A percentile compares a stretch with the other conserved stretches of the same genome.
These are phyloP conservation scores for Rhynchospora pubera DNA, from an alignment of 176 grass and related monocot genomes.

Conservation along the genomic window DNA sequence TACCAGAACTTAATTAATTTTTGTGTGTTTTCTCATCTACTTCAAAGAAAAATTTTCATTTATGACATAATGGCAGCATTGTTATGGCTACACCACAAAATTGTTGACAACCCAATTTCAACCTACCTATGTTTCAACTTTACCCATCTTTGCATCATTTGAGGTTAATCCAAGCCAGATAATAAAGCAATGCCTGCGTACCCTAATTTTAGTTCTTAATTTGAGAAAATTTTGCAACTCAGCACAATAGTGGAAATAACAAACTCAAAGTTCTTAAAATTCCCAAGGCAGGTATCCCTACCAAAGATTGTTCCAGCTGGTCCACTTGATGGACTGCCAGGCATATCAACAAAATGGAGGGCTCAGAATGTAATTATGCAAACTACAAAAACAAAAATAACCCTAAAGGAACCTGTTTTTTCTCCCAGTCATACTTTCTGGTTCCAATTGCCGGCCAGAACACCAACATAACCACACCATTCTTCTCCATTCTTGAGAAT, in stretches of 20 bases:
- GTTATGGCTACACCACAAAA: neutral
- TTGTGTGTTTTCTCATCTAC: neutral
- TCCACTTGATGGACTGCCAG: neutral
- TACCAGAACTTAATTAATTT: neutral
- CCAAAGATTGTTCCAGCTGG: neutral
- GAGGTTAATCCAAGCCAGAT: neutral
- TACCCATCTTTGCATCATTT: neutral
- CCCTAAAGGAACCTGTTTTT: conserved; percentile 54
- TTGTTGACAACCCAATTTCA: neutral
- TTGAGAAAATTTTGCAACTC: neutral
- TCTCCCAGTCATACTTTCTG: conserved; percentile 83
- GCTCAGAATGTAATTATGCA: conserved; percentile 9
- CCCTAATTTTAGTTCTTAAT: neutral
- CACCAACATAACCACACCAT: conserved; percentile 62
- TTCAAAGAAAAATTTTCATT: neutral
- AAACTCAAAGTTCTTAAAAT: neutral
- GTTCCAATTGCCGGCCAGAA: conserved; percentile 73
- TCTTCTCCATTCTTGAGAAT: conserved; percentile 49
- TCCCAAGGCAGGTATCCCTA: neutral
- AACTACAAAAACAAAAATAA: neutral
- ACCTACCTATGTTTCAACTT: neutral
- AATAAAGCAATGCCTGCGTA: neutral
- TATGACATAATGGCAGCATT: neutral
- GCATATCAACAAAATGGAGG: neutral
- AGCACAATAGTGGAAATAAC: neutral